Evolutionary conservation across 2,329 filamentous ascomycete species (phyloP), one percentile per base, ranked within the genome.

Genomic region (Didymella keratinophila): DNA sequence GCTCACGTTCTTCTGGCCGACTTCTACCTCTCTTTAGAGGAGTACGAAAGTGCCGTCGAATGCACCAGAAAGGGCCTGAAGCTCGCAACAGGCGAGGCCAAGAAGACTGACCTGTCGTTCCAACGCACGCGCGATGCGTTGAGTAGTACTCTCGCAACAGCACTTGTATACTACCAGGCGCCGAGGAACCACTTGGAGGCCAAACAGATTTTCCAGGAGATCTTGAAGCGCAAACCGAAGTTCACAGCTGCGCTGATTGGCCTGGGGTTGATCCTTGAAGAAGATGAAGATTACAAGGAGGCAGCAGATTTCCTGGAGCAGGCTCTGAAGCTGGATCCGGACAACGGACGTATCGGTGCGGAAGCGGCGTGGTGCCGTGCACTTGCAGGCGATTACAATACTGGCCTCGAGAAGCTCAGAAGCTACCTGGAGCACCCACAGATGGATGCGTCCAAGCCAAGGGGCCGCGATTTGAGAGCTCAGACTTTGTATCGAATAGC

Each of bases 361-460:
- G 96, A 99, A 77, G 87, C 92, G 18, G 94, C 93, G 1, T 99
- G 95, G 95, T 93, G 95, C 62, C 92, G 90, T 71, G 91, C 93
- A 10, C 83, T 96, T 14, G 90, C 88, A 68, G 92, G 92, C 11
- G 88, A 97, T 68, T 89, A 92, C 73, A 77, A 83, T 51, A 79
- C 79, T 20, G 92, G 91, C 10, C 83, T 88, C 42, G 76, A 84
- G 2, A 90, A 92, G 62, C 82, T 99, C 0, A 85, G 93, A 68
- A 81, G 81, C 8, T 92, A 90, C 59, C 78, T 96, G 0, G 79
- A 85, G 0, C 75, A 74, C 43, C 73, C 74, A 3, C 80, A 87
- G 11, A 80, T 97, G 18, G 83, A 88, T 61, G 80, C 84, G 2
- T 84, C 89, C 64, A 84, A 87, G 60, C 78, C 81, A 1, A 84